Evolutionary conservation across 768 basidiomycete genomes (phyloP).

Genomic region (Nidularia sp.): DNA sequence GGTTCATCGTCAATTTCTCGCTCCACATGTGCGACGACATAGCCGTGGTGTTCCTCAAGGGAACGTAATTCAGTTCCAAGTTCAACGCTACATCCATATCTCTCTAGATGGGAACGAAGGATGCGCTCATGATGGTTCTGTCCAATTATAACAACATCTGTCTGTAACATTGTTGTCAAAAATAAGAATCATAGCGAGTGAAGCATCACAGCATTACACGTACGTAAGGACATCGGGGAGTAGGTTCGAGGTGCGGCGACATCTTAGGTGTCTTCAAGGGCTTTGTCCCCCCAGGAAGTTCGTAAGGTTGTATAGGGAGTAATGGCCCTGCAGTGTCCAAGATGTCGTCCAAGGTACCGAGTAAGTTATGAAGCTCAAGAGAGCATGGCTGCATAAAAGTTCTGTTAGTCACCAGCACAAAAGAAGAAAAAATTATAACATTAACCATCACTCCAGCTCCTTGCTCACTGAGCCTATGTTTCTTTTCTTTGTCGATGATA

Average conservation of each 20-base stretch:
- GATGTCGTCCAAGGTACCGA: conserved; percentile 15
- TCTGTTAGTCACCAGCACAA: neutral
- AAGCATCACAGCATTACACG: neutral
- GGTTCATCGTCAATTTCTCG: conserved; percentile 15
- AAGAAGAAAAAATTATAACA: neutral
- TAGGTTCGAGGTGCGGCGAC: conserved; percentile 3
- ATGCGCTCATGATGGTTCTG: conserved; percentile 23
- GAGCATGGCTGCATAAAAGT: conserved; percentile 12
- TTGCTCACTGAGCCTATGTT: conserved; percentile 11
- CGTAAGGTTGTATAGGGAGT: conserved; percentile 6
- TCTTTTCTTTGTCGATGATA: conserved; percentile 14
- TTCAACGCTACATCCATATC: conserved; percentile 24
- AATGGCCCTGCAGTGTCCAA: neutral
- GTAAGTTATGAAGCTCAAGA: conserved; percentile 17
- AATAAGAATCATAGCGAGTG: neutral
- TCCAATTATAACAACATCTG: conserved; percentile 10
- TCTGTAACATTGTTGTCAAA: conserved; percentile 4
- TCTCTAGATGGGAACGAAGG: conserved; percentile 20
- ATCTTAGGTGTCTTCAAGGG: neutral
- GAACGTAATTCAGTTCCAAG: conserved; percentile 23
- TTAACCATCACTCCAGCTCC: conserved; percentile 15
- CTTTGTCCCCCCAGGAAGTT: conserved; percentile 5
- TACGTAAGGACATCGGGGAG: conserved; percentile 14
- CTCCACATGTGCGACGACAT: conserved; percentile 20
- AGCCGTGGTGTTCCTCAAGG: conserved; percentile 25